A percentile compares a stretch with the other conserved stretches of the same genome.
phyloP scores from a whole-genome alignment of 108 stramenopile species.

The Cyclostephanos tholiformis region DNA sequence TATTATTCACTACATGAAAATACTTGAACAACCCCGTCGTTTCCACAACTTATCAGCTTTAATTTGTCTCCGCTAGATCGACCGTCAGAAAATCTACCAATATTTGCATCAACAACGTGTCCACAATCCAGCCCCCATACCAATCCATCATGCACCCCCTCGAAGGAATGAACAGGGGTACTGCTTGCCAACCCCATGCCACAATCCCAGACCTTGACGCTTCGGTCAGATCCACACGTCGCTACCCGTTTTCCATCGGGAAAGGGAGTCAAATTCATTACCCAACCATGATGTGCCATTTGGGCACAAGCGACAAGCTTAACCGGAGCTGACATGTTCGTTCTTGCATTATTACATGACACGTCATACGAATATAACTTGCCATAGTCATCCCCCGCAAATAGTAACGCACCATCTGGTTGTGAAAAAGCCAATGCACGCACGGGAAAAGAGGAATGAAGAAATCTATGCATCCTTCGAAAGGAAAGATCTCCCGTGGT shows the following conservation, averaged over 20 bases:
- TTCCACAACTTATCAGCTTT: conserved; percentile 41
- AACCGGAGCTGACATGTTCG: conserved; percentile 31
- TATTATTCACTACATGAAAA: conserved; percentile 41
- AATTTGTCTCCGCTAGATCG: conserved; percentile 14
- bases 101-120: conserved; percentile 11
- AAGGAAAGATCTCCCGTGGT: conserved; percentile 16
- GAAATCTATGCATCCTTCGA: conserved; percentile 40
- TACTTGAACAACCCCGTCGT: conserved; percentile 43
- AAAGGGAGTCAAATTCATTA: conserved; percentile 45
- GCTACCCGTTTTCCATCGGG: conserved; percentile 41
- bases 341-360: conserved; percentile 21
- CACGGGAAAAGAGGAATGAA: conserved; percentile 33
- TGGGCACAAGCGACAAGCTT: conserved; percentile 51
- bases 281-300: conserved; percentile 44
- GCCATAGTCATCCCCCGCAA: conserved; percentile 46
- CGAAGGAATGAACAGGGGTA: conserved; percentile 49
- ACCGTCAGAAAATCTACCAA: conserved; percentile 1
- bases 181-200: conserved; percentile 47
- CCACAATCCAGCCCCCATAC: conserved; percentile 47
- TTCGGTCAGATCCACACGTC: conserved; percentile 47
- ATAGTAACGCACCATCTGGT: conserved; percentile 41
- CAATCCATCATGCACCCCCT: conserved; percentile 39
- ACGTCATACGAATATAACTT: conserved; percentile 44
- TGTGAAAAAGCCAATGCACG: conserved; percentile 42
- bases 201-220: conserved; percentile 51